A percentile compares a stretch with the other conserved stretches of the same genome.
These are phyloP conservation scores for Crithidia bombi DNA, from an alignment of 208 protist species.

Conservation along the genomic window DNA sequence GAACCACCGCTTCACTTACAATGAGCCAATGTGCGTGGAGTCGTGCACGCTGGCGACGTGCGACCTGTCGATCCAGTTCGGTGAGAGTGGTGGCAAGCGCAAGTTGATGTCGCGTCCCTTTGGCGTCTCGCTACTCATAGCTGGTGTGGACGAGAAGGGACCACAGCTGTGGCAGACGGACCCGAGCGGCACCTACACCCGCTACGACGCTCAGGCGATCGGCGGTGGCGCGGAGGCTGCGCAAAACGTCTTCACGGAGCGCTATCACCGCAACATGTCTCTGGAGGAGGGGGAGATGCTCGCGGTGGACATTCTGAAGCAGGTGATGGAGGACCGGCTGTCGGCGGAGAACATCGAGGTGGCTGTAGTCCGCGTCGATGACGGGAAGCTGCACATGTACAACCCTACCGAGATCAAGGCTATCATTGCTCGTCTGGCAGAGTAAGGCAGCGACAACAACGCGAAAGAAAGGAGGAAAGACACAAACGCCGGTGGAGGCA, in stretches of 20 bases:
- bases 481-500: too few species aligned
- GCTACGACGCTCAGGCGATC: constrained; percentile 98
- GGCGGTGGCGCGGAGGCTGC: constrained; percentile 98
- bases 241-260: constrained; percentile 97
- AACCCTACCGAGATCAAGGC: constrained; percentile 84
- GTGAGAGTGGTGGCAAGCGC: constrained; percentile 93
- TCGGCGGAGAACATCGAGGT: constrained; percentile 98
- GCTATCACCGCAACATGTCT: constrained; percentile 97
- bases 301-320: constrained; percentile 97
- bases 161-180: constrained; percentile 98
- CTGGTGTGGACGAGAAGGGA: constrained; percentile 97
- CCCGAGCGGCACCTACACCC: constrained; percentile 97
- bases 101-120: constrained; percentile 97
- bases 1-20: constrained; percentile 99
- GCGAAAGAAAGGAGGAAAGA: not conserved
- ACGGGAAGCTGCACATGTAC: constrained; percentile 92
- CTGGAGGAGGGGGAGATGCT: constrained; percentile 96
- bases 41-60: constrained; percentile 97
- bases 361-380: constrained; percentile 82
- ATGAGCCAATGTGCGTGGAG: constrained; percentile 98
- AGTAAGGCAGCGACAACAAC: constrained; percentile 15
- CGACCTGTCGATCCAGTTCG: constrained; percentile 98
- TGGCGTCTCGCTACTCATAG: constrained; percentile 99
- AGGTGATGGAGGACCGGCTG: constrained; percentile 99
- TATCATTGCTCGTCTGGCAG: constrained; percentile 84